phyloP scores from a whole-genome alignment of 768 basidiomycete species.

The Agrocybe pediades region DNA sequence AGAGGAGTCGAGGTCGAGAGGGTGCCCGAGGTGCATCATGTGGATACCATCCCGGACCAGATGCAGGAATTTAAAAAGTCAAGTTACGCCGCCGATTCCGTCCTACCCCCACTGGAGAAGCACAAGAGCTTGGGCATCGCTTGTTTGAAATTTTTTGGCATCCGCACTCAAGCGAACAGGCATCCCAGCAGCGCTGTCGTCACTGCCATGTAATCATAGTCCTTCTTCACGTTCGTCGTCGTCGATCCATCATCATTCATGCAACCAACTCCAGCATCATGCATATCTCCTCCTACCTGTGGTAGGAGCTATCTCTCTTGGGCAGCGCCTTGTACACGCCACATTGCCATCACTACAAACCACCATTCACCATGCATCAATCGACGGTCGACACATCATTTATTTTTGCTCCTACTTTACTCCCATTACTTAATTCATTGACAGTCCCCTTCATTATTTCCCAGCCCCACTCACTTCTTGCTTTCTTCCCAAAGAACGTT shows the following conservation, averaged over 20 bases:
- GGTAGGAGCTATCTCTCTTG: conserved; percentile 7
- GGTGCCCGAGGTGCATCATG: not conserved
- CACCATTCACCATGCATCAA: not conserved
- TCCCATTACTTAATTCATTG: not conserved
- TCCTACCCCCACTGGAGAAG: conserved; percentile 27
- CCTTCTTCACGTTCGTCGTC: not conserved
- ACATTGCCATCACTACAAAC: conserved; percentile 3
- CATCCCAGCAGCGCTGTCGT: conserved; percentile 12
- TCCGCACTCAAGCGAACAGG: conserved; percentile 34
- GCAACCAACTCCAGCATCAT: not conserved
- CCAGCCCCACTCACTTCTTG: not conserved
- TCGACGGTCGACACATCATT: not conserved
- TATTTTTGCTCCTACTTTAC: not conserved
- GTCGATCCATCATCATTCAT: not conserved
- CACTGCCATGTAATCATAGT: conserved; percentile 16
- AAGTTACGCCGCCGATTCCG: not conserved
- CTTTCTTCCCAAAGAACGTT: not conserved
- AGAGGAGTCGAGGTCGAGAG: not conserved
- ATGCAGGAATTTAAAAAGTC: conserved; percentile 1
- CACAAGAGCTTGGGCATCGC: conserved; percentile 42
- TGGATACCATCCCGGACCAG: not conserved
- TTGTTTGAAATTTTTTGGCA: conserved; percentile 50
- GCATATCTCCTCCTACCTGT: not conserved
- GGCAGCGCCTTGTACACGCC: conserved; percentile 18
- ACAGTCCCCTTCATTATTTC: not conserved